Percentiles rank a stretch among this genome's conserved stretches.
Evolutionary conservation across 148 eudicot genomes (phyloP).

Genomic region (Rhododendron griersonianum): DNA sequence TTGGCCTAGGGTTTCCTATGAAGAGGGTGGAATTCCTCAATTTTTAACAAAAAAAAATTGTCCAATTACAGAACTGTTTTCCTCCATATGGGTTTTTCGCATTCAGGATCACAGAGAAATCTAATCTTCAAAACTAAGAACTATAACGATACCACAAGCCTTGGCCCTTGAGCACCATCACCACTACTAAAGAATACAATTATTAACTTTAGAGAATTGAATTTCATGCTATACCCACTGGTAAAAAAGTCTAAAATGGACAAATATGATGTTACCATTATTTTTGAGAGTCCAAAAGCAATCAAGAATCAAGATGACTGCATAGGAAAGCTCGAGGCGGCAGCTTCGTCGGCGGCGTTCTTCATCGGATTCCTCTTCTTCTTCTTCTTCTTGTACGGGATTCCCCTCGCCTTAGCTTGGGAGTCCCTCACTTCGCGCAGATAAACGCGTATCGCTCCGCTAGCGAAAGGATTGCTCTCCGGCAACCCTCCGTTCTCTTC

Average conservation of each 20-base stretch:
- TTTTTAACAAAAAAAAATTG: neutral
- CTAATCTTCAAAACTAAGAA: neutral
- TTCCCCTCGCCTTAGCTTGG: slow-evolving; percentile 69
- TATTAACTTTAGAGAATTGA: neutral
- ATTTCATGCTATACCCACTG: neutral
- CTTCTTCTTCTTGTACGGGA: slow-evolving; percentile 67
- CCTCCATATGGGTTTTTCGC: neutral
- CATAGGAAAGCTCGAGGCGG: slow-evolving; percentile 30
- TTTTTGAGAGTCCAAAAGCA: slow-evolving; percentile 2
- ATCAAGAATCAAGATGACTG: slow-evolving; percentile 25
- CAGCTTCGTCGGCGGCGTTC: slow-evolving; percentile 11
- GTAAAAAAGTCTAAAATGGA: neutral
- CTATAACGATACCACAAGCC: neutral
- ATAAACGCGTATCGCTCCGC: slow-evolving; percentile 48
- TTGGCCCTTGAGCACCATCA: neutral
- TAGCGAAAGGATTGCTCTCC: slow-evolving; percentile 59
- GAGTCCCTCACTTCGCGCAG: slow-evolving; percentile 60
- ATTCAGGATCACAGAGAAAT: neutral
- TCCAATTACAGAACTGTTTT: neutral
- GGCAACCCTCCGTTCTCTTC: slow-evolving; percentile 64
- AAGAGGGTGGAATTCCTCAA: neutral
- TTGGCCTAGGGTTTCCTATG: slow-evolving; percentile 5
- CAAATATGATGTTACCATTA: slow-evolving; percentile 5
- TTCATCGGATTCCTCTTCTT: slow-evolving; percentile 37
- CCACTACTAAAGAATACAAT: neutral